Evolutionary conservation across 768 basidiomycete species (phyloP), one percentile per base, ranked within the genome.

Genomic region (Dioszegia hungarica): DNA sequence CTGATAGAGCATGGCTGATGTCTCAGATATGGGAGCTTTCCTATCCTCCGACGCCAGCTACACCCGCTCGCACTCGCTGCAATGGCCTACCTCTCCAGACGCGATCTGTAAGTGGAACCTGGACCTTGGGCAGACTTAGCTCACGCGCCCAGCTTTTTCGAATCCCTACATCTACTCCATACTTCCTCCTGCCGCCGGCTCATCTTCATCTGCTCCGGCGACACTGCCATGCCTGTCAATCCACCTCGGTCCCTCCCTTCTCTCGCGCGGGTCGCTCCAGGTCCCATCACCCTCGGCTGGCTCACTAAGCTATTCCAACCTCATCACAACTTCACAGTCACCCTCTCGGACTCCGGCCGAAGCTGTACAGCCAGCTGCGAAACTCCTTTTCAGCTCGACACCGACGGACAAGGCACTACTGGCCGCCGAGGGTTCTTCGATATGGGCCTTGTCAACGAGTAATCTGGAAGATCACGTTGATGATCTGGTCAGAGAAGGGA

Each of bases 381-480:
- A 66, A 36, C 22, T 64, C 14, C 36, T 66, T 2, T 48, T 69
- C 31, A 71, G 88, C 3, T 85, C 85, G 2, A 88, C 88, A 0
- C 89, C 90, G 0, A 82, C 80, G 1, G 92, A 94, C 61, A 84
- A 84, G 57, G 77, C 82, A 1, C 77, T 83, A 0, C 83, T 85
- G 1, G 73, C 83, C 5, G 75, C 81, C 1, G 86, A 91, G 63
- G 90, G 91, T 2, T 87, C 84, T 59, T 81, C 83, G 1, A 79
- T 97, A 60, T 94, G 90, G 90, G 79, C 80, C 28, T 78, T 93
- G 46, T 61, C 68, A 8, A 86, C 91, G 81, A 83, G 81, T 61
- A 77, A 85, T 0, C 88, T 90, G 86, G 80, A 82, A 5, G 83
- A 85, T 20, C 89, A 94, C 64, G 81, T 95, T 15, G 90, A 94